Conservation (phyloP, 257 asterid genomes). For the Fraxinus excelsior region DNA sequence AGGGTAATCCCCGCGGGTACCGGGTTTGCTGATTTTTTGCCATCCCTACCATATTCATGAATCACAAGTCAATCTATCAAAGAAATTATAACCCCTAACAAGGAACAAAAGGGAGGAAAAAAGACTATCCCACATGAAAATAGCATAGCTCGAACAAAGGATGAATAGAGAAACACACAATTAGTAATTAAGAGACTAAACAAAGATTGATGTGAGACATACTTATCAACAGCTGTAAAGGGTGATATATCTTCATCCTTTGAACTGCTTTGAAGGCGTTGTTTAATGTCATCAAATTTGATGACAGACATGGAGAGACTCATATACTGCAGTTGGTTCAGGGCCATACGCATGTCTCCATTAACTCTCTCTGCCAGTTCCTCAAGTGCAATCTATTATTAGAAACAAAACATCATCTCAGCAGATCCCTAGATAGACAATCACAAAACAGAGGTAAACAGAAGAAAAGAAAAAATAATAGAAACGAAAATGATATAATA, state of each 20-base stretch:
- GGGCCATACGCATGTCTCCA: slow-evolving; percentile 97
- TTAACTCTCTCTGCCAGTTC: slow-evolving; percentile 91
- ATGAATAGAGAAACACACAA: slow-evolving; percentile 15
- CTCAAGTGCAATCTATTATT: slow-evolving; percentile 81
- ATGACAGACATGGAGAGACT: slow-evolving; percentile 85
- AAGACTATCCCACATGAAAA: background rate
- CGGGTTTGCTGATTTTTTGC: too few relatives aligned
- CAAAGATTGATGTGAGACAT: slow-evolving; percentile 35
- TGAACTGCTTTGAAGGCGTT: slow-evolving; percentile 84
- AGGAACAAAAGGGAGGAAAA: background rate
- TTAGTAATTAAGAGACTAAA: slow-evolving; percentile 17
- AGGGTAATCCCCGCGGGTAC: too few relatives aligned
- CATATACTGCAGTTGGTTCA: slow-evolving; percentile 96
- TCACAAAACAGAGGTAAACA: background rate
- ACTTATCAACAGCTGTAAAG: slow-evolving; percentile 96
- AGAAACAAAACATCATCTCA: slow-evolving; percentile 25
- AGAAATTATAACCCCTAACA: slow-evolving; percentile 3
- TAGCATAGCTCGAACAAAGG: background rate
- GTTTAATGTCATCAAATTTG: slow-evolving; percentile 83
- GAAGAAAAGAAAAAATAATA: background rate
- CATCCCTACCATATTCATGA: background rate
- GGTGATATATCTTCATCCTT: slow-evolving; percentile 99
- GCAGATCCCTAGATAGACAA: slow-evolving; percentile 3
- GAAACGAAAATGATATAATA: background rate
- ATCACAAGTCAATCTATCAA: background rate